Conservation (phyloP, 768 basidiomycete genomes). For the Lactarius tabidus region DNA sequence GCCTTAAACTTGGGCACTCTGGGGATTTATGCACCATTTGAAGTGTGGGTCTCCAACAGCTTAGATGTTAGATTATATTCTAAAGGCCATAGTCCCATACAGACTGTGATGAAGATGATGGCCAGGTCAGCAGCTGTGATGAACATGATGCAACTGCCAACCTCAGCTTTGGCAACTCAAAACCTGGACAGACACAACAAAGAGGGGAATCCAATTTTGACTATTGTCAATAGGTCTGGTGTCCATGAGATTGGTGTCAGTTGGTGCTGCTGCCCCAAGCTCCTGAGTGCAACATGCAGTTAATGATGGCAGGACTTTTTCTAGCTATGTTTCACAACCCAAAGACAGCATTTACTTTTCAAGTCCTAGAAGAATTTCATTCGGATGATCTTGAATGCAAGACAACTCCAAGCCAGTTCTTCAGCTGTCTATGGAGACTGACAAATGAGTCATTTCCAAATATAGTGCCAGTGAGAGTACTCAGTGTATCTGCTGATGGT, state of each 20-base stretch:
- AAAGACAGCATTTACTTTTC: too few relatives aligned
- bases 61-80: neutral
- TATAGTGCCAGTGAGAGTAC: neutral
- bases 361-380: too few relatives aligned
- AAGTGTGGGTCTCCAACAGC: neutral
- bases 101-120: neutral
- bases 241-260: slow-evolving; percentile 6
- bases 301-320: too few relatives aligned
- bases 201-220: neutral
- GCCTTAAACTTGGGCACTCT: slow-evolving; percentile 2
- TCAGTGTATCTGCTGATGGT: neutral
- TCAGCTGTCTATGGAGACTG: neutral
- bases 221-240: too few relatives aligned
- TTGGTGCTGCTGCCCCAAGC: neutral
- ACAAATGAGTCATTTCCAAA: neutral
- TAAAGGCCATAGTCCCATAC: neutral
- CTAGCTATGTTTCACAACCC: too few relatives aligned
- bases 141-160: neutral
- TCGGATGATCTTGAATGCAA: too few relatives aligned
- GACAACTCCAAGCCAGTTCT: too few relatives aligned
- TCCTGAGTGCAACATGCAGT: neutral
- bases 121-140: neutral
- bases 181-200: neutral
- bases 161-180: neutral
- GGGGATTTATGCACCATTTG: neutral